Evolutionary conservation across 108 stramenopile species (phyloP).

Genomic region (Cylindrotheca fusiformis): DNA sequence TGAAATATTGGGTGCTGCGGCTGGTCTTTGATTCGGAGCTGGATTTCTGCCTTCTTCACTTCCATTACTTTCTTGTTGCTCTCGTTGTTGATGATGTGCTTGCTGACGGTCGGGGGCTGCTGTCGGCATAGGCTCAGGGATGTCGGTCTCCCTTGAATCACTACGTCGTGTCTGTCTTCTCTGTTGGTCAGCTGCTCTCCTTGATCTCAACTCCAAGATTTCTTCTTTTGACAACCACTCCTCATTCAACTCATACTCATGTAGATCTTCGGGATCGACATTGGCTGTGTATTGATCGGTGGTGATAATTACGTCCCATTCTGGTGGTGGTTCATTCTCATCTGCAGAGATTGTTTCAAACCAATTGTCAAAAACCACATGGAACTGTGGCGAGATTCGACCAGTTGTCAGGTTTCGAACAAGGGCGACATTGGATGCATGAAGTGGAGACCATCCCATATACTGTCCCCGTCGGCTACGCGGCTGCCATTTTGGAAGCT

Average conservation of each 20-base stretch:
- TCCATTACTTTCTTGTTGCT: neutral
- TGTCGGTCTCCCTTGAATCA: no score
- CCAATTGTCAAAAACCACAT: no score
- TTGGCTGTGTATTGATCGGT: neutral
- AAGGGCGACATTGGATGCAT: no score
- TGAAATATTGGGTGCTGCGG: neutral
- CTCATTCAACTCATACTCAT: neutral
- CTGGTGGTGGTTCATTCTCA: neutral
- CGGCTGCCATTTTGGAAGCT: conserved; percentile 45
- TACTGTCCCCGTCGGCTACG: conserved; percentile 24
- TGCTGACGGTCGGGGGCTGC: neutral
- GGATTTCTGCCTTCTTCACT: no score
- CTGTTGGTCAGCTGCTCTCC: no score
- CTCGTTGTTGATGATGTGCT: neutral
- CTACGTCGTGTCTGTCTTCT: no score
- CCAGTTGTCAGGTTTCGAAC: conserved; percentile 37
- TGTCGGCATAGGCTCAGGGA: no score
- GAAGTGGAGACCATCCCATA: conserved; percentile 29
- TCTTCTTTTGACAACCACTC: conserved; percentile 19
- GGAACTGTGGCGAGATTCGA: conserved; percentile 31
- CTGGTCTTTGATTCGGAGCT: no score
- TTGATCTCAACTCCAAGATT: neutral
- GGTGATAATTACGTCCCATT: neutral
- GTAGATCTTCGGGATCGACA: neutral
- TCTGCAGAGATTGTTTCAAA: conserved; percentile 6